Evolutionary conservation across 139 green algal genomes (phyloP).

Genomic region (Pseudopediastrum boryanum): DNA sequence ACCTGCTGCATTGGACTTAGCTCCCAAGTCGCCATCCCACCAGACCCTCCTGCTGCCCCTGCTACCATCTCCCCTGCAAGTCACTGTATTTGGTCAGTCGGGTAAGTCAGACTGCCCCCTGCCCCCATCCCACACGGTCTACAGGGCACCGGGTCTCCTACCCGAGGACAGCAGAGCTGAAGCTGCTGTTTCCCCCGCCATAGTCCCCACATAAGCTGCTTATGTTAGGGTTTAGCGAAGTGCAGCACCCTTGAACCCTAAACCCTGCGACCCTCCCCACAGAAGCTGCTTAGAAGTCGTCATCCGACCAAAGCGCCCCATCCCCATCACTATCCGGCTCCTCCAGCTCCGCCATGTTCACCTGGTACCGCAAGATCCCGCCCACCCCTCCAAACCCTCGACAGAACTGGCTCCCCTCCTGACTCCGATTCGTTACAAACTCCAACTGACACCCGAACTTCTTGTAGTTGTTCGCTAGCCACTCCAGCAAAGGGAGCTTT

Average conservation of each 20-base stretch:
- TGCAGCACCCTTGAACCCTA: neutral
- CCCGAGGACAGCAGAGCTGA: no score
- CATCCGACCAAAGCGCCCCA: slow-evolving; percentile 35
- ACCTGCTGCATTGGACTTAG: no score
- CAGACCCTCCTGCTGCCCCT: no score
- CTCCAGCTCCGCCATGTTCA: slow-evolving; percentile 57
- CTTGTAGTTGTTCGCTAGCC: slow-evolving; percentile 98
- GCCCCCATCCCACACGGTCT: no score
- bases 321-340: slow-evolving; percentile 40
- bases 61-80: no score
- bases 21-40: no score
- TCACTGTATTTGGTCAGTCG: no score
- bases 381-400: slow-evolving; percentile 95
- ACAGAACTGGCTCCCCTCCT: slow-evolving; percentile 98
- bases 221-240: no score
- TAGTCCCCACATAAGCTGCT: no score
- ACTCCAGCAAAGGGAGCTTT: slow-evolving; percentile 94
- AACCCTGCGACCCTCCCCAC: neutral
- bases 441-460: slow-evolving; percentile 98
- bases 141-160: no score
- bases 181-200: no score
- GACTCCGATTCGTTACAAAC: slow-evolving; percentile 95
- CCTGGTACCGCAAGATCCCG: slow-evolving; percentile 94
- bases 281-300: slow-evolving; percentile 28
- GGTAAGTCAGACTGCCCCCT: no score